Base-by-base conservation (phyloP, 1,284 basidiomycete genomes). In the Meripilus lineatus region DNA sequence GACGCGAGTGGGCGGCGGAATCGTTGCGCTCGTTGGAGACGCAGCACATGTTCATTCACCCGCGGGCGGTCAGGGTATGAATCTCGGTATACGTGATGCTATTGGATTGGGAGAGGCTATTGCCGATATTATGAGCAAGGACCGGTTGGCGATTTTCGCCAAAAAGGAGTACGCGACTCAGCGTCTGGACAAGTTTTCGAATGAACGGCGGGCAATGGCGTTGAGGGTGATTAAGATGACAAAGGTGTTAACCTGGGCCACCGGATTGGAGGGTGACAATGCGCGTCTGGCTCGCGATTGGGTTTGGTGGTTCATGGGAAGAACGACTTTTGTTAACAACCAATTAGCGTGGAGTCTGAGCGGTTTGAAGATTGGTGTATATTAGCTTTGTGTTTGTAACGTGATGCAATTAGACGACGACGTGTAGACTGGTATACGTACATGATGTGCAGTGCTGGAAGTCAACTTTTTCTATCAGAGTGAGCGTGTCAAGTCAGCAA, bases 191-290 rank as follows among this genome's bases (percentile, higher is more conserved):
- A 7, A 7, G n/a, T 35, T 8, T 15, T 35, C 33, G 8, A 18
- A 8, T 8, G 0, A 42, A 26, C 48, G 51, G 17, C 40, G 48
- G 4, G 36, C 44, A 14, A 38, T 39, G 4, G 51, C 51, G 20
- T 10, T 53, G 34, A 22, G 40, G 20, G 42, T 52, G 17, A 53
- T 53, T 17, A 33, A 32, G n/a, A 33, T 52, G 7, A 40, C 51
- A 20, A 49, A 52, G 37, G 1, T 30, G 6, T 46, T 53, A 42
- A 15, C 51, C 5, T 42, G 51, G 13, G 42, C 44, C 11, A 28
- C 24, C n/a, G 20, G 20, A 10, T n/a, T 40, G 11, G 22, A 40
- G 24, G 23, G n/a, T 11, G n/a, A n/a, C 5, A 18, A 18, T 26
- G 24, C 24, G n/a, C 20, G 26, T 5, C 17, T 17, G 8, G 38